Evolutionary conservation across 2,329 filamentous ascomycete genomes (phyloP).

Genomic region (Ophiocordyceps camponoti-saundersi): DNA sequence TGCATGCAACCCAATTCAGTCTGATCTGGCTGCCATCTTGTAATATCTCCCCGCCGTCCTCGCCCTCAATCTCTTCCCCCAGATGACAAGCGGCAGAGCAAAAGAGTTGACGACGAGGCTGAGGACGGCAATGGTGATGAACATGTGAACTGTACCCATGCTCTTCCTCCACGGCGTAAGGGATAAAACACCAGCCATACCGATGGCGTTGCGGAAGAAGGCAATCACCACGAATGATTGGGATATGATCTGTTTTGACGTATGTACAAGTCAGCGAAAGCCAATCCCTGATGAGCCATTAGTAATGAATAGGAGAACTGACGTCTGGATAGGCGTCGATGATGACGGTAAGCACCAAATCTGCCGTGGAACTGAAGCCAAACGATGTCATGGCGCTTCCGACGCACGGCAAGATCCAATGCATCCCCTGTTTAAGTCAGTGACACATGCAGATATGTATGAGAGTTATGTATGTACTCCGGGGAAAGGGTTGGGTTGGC

Average conservation of each 20-base stretch:
- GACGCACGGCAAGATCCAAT: slow-evolving; percentile 22
- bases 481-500: no score
- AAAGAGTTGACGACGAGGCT: background rate
- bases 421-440: slow-evolving; percentile 17
- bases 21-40: background rate
- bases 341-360: background rate
- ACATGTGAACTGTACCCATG: background rate
- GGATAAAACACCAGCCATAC: background rate
- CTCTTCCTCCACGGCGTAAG: background rate
- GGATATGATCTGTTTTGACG: background rate
- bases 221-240: background rate
- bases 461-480: no score
- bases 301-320: background rate
- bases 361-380: background rate
- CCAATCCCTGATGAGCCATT: background rate
- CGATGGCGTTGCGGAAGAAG: background rate
- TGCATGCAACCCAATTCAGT: no score
- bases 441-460: no score
- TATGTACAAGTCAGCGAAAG: no score
- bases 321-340: background rate
- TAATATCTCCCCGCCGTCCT: background rate
- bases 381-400: slow-evolving; percentile 9
- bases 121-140: background rate
- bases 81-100: background rate
- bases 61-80: background rate